Base-by-base conservation (phyloP, 2,329 filamentous ascomycete genomes). In the Aspergillus brunneoviolaceus region DNA sequence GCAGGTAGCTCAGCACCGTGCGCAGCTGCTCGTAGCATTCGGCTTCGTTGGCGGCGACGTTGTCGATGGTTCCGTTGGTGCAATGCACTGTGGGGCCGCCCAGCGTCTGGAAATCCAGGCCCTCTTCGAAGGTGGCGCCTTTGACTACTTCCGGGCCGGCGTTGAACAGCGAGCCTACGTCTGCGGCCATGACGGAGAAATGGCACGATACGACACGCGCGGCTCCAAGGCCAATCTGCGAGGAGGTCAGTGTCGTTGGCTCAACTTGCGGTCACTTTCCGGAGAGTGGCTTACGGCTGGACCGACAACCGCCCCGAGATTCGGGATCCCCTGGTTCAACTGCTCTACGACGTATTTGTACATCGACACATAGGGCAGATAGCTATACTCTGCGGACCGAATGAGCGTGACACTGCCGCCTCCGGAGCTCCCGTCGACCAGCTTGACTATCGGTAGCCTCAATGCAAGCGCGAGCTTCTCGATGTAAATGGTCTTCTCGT, bases 21-120 rank as follows among this genome's bases (percentile, higher is more conserved):
- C 84, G 76, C 4, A 89, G 69, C 69, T 89, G 86, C 65, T 84
- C 81, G 60, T 87, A 88, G 62, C 85, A 87, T 45, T 82, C 84
- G n/a, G 77, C 77, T 69, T 89, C 86, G 60, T 85, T 81, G 4
- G 79, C 76, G 0, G 86, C 86, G 2, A 87, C 75, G 56, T 88
- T 89, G 61, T 89, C 86, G 52, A 88, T 87, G 0, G 86, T 89
- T 0, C 86, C 86, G 60, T 89, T 89, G 1, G 83, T 84, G 65
- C 85, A 87, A 67, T 89, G 86, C 71, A 88, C 82, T 21, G 74
- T 74, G 0, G 86, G 84, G 0, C 86, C 86, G 3, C 86, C 86
- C 0, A 88, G 76, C 63, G 87, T 84, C 12, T 80, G 80, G 51
- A 87, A 82, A 4, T 77, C 81, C 2, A 88, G 71, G 0, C 81